Evolutionary conservation across 768 basidiomycete species (phyloP).

Genomic region (Pholiota conissans): DNA sequence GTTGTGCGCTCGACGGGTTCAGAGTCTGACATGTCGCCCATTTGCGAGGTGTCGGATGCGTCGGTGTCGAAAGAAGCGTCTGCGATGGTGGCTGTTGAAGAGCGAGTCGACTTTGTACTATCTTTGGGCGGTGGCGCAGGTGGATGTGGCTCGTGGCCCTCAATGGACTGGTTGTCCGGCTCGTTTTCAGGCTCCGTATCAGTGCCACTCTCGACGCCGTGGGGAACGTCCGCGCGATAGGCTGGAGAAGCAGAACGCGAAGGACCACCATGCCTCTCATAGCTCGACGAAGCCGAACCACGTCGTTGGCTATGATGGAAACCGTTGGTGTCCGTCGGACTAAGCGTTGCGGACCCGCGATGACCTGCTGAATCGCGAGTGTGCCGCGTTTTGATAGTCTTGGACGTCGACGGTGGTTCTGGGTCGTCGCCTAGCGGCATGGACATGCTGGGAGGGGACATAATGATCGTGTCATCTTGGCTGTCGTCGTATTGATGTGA

Average conservation of each 20-base stretch:
- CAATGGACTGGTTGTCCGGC: slow-evolving; percentile 22
- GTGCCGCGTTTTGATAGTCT: neutral
- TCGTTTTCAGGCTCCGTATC: slow-evolving; percentile 67
- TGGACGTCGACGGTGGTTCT: neutral
- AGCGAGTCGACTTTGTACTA: slow-evolving; percentile 10
- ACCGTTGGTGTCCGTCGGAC: slow-evolving; percentile 24
- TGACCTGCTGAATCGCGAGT: slow-evolving; percentile 9
- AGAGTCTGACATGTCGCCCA: slow-evolving; percentile 40
- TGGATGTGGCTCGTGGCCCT: slow-evolving; percentile 23
- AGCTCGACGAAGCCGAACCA: slow-evolving; percentile 29
- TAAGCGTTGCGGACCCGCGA: slow-evolving; percentile 24
- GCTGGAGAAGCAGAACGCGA: slow-evolving; percentile 60
- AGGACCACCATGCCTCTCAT: slow-evolving; percentile 29
- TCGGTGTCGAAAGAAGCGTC: slow-evolving; percentile 22
- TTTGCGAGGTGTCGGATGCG: slow-evolving; percentile 26
- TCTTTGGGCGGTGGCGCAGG: slow-evolving; percentile 51
- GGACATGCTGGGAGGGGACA: slow-evolving; percentile 29
- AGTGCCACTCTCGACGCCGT: slow-evolving; percentile 70
- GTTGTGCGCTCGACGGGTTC: slow-evolving; percentile 59
- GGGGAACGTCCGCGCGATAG: slow-evolving; percentile 69
- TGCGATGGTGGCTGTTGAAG: slow-evolving; percentile 5
- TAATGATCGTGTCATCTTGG: slow-evolving; percentile 42
- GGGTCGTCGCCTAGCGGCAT: slow-evolving; percentile 13
- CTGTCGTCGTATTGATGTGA: slow-evolving; percentile 25
- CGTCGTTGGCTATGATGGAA: slow-evolving; percentile 25